Base-by-base conservation (phyloP, 2,329 filamentous ascomycete genomes). In the Zymoseptoria ardabiliae region DNA sequence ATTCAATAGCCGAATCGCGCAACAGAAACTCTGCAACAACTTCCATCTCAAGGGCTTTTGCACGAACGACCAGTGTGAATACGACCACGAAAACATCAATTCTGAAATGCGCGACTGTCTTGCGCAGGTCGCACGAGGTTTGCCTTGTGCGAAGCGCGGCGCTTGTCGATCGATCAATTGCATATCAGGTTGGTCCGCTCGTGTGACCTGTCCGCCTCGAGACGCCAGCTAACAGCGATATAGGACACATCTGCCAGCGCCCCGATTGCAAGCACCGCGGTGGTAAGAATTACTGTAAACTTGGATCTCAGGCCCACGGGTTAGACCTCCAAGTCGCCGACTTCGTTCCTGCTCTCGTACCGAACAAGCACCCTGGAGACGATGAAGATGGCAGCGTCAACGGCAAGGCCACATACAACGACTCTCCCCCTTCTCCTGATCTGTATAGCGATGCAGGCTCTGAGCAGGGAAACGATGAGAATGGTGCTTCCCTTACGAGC, bases 21-120 rank as follows among this genome's bases (percentile, higher is more conserved):
- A 69, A 2, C 69, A 71, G 19, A 81, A 81, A 63, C 73, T 79
- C 0, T 83, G 81, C 68, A 82, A 82, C 65, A 75, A 73, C 25
- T 75, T 75, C 59, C 77, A 81, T 58, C 71, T 83, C 0, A 59
- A 54, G 48, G 68, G 65, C 3, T 51, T 63, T 41, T 72, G 71
- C 54, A 51, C 58, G 17, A 61, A 65, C 7, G 72, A 72, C 0
- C 61, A 69, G 17, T 82, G 80, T 63, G 65, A 66, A 28, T 82
- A 74, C 63, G 79, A 82, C 54, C 81, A 83, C 64, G 69, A 64
- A 23, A 69, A 74, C 2, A 71, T 82, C 2, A 74, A 76, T 5
- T 62, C 72, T 1, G 69, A 69, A 6, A 67, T 77, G 2, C 66
- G 75, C 8, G 72, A 74, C 4, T 76, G 77, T 1, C 71, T 82